Base-by-base conservation (phyloP, 495 filamentous ascomycete genomes). In the Penicillium coprophilum region DNA sequence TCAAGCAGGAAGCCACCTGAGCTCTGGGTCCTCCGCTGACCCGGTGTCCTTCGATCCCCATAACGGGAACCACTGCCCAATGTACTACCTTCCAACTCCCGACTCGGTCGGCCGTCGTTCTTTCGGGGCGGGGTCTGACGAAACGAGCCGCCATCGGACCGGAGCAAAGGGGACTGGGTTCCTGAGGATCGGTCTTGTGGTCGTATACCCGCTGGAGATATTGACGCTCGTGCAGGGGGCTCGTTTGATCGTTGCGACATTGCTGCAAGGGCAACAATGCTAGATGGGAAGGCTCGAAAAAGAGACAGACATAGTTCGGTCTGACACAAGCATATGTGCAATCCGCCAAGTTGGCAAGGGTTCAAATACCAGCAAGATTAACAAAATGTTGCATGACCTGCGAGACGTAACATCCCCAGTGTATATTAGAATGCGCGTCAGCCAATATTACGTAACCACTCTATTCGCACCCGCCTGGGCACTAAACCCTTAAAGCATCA, bases 1-100 rank as follows among this genome's bases (percentile, higher is more conserved):
- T 78, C 77, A 32, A 82, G 52, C 24, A 82, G 55, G 30, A 82
- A 82, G 15, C 77, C 71, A 48, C 77, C 64, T 2, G 77, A 77
- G 61, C 59, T 74, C 41, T 68, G 70, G 8, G 68, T 69, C 56
- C 71, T 68, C 8, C 72, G 60, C 40, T 69, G 68, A 11, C 55
- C 47, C 12, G 58, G 57, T 47, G 53, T 63, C 47, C 61, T 66
- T 53, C 62, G 61, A 9, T 70, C 70, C 9, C 65, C 70, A 48
- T 75, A 72, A 44, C 73, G 72, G 58, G 73, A 76, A 59, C 71
- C 71, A 59, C 66, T 70, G 23, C 71, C 73, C 31, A 75, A 60
- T 30, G 73, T 75, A 56, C 64, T 76, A 19, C 73, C 73, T 58
- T 77, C 75, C 28, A 74, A 61, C 60, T 75, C 73, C 48, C 70